Evolutionary conservation across 177 flowering plant species (phyloP).

Genomic region (Tripterygium wilfordii): DNA sequence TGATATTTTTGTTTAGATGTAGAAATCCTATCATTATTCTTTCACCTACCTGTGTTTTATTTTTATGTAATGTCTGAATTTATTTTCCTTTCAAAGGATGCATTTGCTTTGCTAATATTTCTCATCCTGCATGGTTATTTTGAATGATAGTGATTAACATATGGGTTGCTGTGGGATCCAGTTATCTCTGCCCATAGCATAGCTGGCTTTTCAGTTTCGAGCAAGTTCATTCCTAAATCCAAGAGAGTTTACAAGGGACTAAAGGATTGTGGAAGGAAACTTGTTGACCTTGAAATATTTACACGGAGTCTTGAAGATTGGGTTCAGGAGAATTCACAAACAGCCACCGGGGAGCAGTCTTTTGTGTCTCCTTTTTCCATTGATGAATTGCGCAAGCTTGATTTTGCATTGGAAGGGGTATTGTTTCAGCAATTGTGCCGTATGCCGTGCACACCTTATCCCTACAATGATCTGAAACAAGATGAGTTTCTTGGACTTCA

Average conservation of each 20-base stretch:
- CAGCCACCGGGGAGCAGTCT: slow-evolving; percentile 23
- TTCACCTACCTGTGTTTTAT: no score
- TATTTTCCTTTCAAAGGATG: no score
- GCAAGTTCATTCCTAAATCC: slow-evolving; percentile 48
- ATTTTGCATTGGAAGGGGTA: slow-evolving; percentile 74
- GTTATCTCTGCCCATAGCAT: slow-evolving; percentile 38
- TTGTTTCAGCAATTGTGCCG: slow-evolving; percentile 73
- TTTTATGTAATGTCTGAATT: no score
- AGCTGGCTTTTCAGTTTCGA: slow-evolving; percentile 42
- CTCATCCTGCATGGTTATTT: no score
- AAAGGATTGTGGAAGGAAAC: slow-evolving; percentile 44
- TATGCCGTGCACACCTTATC: slow-evolving; percentile 59
- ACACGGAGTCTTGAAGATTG: slow-evolving; percentile 51
- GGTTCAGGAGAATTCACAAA: slow-evolving; percentile 38
- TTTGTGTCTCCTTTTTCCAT: slow-evolving; percentile 49
- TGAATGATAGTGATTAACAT: background rate
- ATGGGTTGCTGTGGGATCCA: slow-evolving; percentile 16
- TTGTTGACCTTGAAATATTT: slow-evolving; percentile 45
- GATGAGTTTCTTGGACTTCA: slow-evolving; percentile 64
- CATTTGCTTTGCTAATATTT: no score
- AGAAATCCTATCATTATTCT: no score
- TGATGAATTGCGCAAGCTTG: slow-evolving; percentile 65
- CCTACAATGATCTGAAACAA: slow-evolving; percentile 38
- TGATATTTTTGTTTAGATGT: no score
- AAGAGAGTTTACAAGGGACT: slow-evolving; percentile 48